Percentiles rank a stretch among this genome's conserved stretches.
Evolutionary conservation across 192 early-diverging fungal genomes (phyloP).

Genomic region (Chytriomyces confervae): DNA sequence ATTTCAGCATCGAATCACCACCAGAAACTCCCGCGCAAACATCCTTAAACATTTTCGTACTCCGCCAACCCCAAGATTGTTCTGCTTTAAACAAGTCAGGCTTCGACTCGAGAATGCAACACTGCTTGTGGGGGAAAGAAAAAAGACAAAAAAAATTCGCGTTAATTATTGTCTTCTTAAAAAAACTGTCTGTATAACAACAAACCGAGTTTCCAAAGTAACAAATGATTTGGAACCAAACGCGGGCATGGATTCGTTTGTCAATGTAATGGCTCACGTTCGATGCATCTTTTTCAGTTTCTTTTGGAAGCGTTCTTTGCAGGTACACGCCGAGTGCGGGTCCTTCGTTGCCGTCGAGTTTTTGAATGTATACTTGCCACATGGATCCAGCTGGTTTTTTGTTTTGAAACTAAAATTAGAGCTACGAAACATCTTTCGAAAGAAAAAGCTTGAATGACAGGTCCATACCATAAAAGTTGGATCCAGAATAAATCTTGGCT

Average conservation of each 20-base stretch:
- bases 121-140: no score
- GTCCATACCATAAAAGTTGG: conserved; percentile 38
- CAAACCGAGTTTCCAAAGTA: conserved; percentile 34
- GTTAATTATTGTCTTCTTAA: no score
- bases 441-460: background rate
- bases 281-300: background rate
- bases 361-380: conserved; percentile 52
- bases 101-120: conserved; percentile 49
- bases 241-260: conserved; percentile 21
- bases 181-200: background rate
- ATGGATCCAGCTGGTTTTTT: conserved; percentile 42
- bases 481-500: no score
- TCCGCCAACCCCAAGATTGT: conserved; percentile 56
- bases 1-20: background rate
- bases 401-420: no score
- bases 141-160: background rate
- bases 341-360: background rate
- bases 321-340: conserved; percentile 51
- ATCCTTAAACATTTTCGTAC: conserved; percentile 44
- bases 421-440: background rate
- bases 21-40: conserved; percentile 33
- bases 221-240: conserved; percentile 47
- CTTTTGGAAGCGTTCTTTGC: conserved; percentile 36
- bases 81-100: conserved; percentile 47
- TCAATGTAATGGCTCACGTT: conserved; percentile 40